Evolutionary conservation across 129 eudicot species (phyloP), one percentile per base, ranked within the genome.

Genomic region (Lactuca sativa): DNA sequence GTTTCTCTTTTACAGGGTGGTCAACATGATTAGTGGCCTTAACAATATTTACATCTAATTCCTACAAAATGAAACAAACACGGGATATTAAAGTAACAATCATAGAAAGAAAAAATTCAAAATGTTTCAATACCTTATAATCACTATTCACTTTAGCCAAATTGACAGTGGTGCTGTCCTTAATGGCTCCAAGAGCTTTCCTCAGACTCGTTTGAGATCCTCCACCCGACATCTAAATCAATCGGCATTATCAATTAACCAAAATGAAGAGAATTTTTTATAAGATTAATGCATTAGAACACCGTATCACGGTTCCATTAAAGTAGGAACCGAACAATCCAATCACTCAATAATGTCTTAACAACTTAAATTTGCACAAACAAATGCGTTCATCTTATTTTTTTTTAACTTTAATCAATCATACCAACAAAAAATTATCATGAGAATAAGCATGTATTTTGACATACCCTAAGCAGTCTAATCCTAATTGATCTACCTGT

Each of bases 71-170:
- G n/a, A n/a, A n/a, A n/a, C n/a, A n/a, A n/a, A n/a, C n/a, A n/a
- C n/a, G n/a, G n/a, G n/a, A n/a, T n/a, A n/a, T n/a, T n/a, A n/a
- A n/a, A n/a, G n/a, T n/a, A n/a, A n/a, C n/a, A n/a, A n/a, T n/a
- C n/a, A n/a, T n/a, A n/a, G n/a, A n/a, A n/a, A n/a, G n/a, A n/a
- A n/a, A n/a, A n/a, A n/a, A n/a, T n/a, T n/a, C n/a, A n/a, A n/a
- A n/a, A n/a, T n/a, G n/a, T n/a, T n/a, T n/a, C n/a, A n/a, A n/a
- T n/a, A n/a, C n/a, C n/a, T 18, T 18, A 75, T 91, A 91, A 66
- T 69, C 90, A 64, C 91, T 85, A 69, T 86, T 91, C 14, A 91
- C 90, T 85, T 85, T 91, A 16, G 95, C 95, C 92, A 91, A 83
- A 77, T 78, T 85, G 74, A 91, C 91, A 62, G 95, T 83, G 52